Percentiles rank a stretch among this genome's conserved stretches.
phyloP scores from a whole-genome alignment of 805 yeast genomes.

The Cyberlindnera saturnus region DNA sequence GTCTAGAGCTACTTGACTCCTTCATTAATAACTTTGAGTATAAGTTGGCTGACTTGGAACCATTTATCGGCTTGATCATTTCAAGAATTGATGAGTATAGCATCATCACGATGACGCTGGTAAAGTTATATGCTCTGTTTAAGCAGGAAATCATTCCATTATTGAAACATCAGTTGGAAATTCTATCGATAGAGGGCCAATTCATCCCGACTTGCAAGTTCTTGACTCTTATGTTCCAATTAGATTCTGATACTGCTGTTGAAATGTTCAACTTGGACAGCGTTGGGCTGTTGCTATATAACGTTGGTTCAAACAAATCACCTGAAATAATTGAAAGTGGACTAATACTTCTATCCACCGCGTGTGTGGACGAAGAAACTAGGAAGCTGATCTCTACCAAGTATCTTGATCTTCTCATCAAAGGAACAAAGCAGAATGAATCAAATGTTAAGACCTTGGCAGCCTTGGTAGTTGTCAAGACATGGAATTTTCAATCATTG shows the following conservation, averaged over 20 bases:
- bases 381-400: constrained; percentile 41
- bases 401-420: constrained; percentile 36
- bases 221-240: constrained; percentile 12
- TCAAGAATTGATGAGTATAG: constrained; percentile 9
- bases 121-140: constrained; percentile 8
- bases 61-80: constrained; percentile 7
- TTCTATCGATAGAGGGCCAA: constrained; percentile 19
- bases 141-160: constrained; percentile 7
- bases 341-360: constrained; percentile 33
- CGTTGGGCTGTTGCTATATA: constrained; percentile 22
- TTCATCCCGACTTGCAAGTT: constrained; percentile 19
- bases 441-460: constrained; percentile 29
- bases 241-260: constrained; percentile 5
- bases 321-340: constrained; percentile 20
- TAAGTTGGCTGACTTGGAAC: constrained; percentile 7
- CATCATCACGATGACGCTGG: constrained; percentile 8
- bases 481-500: constrained; percentile 40
- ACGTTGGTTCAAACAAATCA: constrained; percentile 5
- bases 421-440: constrained; percentile 25
- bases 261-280: constrained; percentile 22
- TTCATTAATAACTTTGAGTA: constrained; percentile 24
- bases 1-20: constrained; percentile 21
- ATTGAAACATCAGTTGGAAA: constrained; percentile 16
- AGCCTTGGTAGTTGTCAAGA: constrained; percentile 44
- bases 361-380: constrained; percentile 46